phyloP scores from a whole-genome alignment of 257 asterid genomes.

The Hygrophila difformis region DNA sequence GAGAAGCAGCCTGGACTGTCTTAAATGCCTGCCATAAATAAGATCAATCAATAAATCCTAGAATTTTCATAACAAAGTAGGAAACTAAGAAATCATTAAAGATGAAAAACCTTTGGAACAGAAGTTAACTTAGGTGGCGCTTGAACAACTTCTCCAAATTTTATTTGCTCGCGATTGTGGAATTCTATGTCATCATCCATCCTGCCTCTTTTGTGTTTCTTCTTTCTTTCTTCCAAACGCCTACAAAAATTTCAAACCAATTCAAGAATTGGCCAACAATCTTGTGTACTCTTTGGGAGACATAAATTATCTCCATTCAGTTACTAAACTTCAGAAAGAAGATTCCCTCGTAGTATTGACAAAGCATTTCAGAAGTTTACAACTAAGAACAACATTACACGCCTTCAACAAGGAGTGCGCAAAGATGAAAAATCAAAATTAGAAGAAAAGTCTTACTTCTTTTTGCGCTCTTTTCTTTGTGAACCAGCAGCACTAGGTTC shows the following conservation, averaged over 20 bases:
- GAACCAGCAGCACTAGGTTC: slow-evolving; percentile 35
- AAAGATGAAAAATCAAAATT: background rate
- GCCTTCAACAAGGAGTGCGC: background rate
- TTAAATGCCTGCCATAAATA: slow-evolving; percentile 42
- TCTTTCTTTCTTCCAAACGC: slow-evolving; percentile 56
- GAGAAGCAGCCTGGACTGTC: slow-evolving; percentile 51
- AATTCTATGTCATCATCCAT: slow-evolving; percentile 40
- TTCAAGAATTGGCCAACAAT: background rate
- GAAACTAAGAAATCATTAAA: background rate
- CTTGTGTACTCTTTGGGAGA: background rate
- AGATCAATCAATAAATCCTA: slow-evolving; percentile 1
- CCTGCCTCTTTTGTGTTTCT: slow-evolving; percentile 42
- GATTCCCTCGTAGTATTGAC: too few relatives aligned
- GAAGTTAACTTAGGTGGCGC: slow-evolving; percentile 80
- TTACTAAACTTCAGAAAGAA: too few relatives aligned
- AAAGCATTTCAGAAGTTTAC: too few relatives aligned
- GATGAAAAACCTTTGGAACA: slow-evolving; percentile 67
- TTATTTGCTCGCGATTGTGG: slow-evolving; percentile 51
- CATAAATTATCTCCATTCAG: background rate
- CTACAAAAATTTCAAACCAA: slow-evolving; percentile 31
- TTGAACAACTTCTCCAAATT: slow-evolving; percentile 78
- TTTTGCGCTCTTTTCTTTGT: slow-evolving; percentile 73
- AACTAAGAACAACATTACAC: background rate
- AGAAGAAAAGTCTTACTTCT: slow-evolving; percentile 43
- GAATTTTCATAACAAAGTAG: background rate